Percentiles rank a stretch among this genome's conserved stretches.
Conservation (phyloP, 73 alveolate species). For the Tetrahymena malaccensis region DNA sequence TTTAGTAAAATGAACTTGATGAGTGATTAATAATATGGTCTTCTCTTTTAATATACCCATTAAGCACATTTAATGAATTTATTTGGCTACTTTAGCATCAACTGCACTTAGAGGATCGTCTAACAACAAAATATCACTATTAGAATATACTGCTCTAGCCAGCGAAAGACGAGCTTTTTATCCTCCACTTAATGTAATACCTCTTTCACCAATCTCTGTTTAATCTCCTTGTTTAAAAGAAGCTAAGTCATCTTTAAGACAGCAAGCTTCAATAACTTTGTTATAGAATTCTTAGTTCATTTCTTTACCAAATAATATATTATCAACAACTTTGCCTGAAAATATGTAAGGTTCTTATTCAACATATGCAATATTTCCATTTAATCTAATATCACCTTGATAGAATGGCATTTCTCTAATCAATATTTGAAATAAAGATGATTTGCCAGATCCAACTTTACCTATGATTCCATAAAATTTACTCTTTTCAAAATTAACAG, state of each 20-base stretch:
- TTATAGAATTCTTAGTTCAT: conserved; percentile 46
- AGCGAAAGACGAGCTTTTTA: conserved; percentile 69
- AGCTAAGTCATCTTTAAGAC: conserved; percentile 49
- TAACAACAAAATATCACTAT: conserved; percentile 51
- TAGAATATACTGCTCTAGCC: conserved; percentile 75
- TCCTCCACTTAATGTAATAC: conserved; percentile 71
- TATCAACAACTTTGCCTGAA: conserved; percentile 33
- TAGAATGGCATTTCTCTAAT: conserved; percentile 43
- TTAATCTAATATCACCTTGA: conserved; percentile 6
- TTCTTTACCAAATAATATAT: conserved; percentile 55
- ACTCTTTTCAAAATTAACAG: conserved; percentile 26
- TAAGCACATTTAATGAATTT: conserved; percentile 31
- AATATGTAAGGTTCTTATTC: conserved; percentile 25
- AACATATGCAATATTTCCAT: conserved; percentile 11
- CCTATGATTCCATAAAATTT: conserved; percentile 62
- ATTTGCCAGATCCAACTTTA: conserved; percentile 70
- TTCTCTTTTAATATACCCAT: conserved; percentile 9
- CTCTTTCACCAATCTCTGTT: conserved; percentile 81
- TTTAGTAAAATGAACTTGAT: conserved; percentile 37
- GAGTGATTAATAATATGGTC: conserved; percentile 43
- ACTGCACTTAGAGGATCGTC: conserved; percentile 70
- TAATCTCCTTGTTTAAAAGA: conserved; percentile 52
- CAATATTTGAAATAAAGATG: conserved; percentile 44
- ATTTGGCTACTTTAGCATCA: conserved; percentile 58
- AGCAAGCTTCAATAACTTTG: conserved; percentile 52